A percentile compares a stretch with the other conserved stretches of the same genome.
phyloP scores from a whole-genome alignment of 2,329 filamentous ascomycete species.

The Periconia sp. region DNA sequence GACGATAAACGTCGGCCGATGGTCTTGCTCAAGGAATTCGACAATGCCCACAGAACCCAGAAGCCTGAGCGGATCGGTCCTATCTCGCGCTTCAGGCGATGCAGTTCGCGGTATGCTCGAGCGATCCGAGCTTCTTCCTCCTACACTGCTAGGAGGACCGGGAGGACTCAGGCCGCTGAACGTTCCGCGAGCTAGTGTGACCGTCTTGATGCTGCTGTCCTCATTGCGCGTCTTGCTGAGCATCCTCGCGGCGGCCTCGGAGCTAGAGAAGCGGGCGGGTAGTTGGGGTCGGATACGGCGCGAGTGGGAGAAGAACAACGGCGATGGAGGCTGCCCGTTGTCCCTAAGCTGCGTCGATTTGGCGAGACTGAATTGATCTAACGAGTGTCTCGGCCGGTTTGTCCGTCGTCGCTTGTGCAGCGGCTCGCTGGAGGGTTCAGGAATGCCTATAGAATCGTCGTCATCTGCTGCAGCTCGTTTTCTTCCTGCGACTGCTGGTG shows the following conservation, averaged over 20 bases:
- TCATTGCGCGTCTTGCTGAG: conserved; percentile 58
- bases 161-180: conserved; percentile 47
- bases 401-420: conserved; percentile 41
- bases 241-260: conserved; percentile 64
- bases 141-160: conserved; percentile 56
- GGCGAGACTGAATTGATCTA: conserved; percentile 45
- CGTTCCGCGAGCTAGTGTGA: conserved; percentile 57
- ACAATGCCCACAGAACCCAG: conserved; percentile 70
- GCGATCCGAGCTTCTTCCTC: conserved; percentile 61
- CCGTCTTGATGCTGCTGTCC: conserved; percentile 58
- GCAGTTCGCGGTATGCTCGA: conserved; percentile 55
- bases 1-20: conserved; percentile 76
- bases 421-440: conserved; percentile 34
- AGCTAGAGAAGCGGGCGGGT: conserved; percentile 62
- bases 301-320: conserved; percentile 60
- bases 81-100: conserved; percentile 59
- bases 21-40: conserved; percentile 78
- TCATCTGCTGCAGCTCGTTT: conserved; percentile 24
- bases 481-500: conserved; percentile 24
- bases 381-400: conserved; percentile 33
- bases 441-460: conserved; percentile 5
- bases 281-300: conserved; percentile 51
- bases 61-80: conserved; percentile 59
- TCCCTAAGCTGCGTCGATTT: conserved; percentile 18
- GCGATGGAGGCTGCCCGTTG: conserved; percentile 51